Evolutionary conservation across 371 early-diverging fungal genomes (phyloP).

Genomic region (Chytridiales sp.): DNA sequence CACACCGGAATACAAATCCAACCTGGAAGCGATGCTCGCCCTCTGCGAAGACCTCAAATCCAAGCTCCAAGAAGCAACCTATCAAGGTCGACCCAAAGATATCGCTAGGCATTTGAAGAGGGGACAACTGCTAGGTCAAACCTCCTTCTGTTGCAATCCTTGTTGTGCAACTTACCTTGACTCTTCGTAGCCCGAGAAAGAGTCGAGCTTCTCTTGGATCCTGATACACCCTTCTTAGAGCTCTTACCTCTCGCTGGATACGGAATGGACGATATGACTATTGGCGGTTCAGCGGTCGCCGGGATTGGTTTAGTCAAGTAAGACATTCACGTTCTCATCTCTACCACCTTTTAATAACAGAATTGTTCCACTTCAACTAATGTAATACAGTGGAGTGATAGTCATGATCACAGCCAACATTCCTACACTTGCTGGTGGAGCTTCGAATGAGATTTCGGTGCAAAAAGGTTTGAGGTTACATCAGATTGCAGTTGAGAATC

Average conservation of each 20-base stretch:
- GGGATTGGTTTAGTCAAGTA: slow-evolving; percentile 75
- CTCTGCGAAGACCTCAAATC: slow-evolving; percentile 57
- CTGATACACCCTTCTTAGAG: slow-evolving; percentile 74
- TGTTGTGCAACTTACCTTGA: background rate
- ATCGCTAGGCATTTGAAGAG: slow-evolving; percentile 62
- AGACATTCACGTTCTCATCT: background rate
- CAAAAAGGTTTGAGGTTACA: slow-evolving; percentile 57
- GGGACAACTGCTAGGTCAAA: slow-evolving; percentile 62
- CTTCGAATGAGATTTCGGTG: slow-evolving; percentile 63
- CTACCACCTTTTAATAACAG: background rate
- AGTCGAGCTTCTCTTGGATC: slow-evolving; percentile 66
- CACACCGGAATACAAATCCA: slow-evolving; percentile 56
- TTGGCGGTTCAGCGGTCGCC: slow-evolving; percentile 68
- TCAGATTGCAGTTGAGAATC: slow-evolving; percentile 61
- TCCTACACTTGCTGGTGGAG: slow-evolving; percentile 68
- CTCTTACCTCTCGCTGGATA: slow-evolving; percentile 69
- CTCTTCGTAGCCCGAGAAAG: slow-evolving; percentile 59
- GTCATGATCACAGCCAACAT: slow-evolving; percentile 67
- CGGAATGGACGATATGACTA: slow-evolving; percentile 69
- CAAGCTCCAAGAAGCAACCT: slow-evolving; percentile 57
- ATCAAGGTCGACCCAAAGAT: slow-evolving; percentile 60
- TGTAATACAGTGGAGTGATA: slow-evolving; percentile 56
- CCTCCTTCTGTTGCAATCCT: background rate
- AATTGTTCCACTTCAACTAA: background rate
- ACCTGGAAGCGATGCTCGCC: slow-evolving; percentile 58